Evolutionary conservation across 306 rosid species (phyloP).

Genomic region (Luffa acutangula): DNA sequence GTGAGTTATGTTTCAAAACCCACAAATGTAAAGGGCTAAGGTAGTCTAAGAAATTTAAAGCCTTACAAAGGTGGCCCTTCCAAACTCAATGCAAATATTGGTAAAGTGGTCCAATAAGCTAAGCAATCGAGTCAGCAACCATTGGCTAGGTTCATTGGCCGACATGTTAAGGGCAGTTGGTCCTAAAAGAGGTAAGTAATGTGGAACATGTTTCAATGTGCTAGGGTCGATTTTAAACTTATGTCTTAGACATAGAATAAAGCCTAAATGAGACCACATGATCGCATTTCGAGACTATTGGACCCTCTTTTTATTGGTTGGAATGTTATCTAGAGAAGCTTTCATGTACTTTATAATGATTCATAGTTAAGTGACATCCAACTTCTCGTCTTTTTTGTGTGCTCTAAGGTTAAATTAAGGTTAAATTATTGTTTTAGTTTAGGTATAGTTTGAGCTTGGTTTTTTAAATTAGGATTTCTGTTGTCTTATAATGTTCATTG

Average conservation of each 20-base stretch:
- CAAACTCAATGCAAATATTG: neutral
- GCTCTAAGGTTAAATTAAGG: neutral
- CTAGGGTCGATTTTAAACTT: neutral
- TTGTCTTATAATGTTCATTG: too few relatives aligned
- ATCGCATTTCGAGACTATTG: neutral
- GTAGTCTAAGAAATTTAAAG: neutral
- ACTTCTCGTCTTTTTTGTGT: neutral
- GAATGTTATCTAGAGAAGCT: neutral
- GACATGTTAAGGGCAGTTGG: neutral
- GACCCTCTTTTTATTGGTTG: neutral
- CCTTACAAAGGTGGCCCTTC: neutral
- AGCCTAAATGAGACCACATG: neutral
- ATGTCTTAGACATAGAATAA: neutral
- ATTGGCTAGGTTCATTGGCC: neutral
- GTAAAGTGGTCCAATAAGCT: neutral
- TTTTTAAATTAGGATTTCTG: too few relatives aligned
- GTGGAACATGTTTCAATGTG: neutral
- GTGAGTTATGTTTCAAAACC: too few relatives aligned
- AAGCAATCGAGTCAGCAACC: neutral
- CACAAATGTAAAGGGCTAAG: too few relatives aligned
- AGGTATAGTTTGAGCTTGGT: neutral
- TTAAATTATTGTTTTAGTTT: neutral
- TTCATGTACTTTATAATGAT: neutral
- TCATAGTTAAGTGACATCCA: neutral
- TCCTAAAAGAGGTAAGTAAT: neutral